Percentiles rank a stretch among this genome's conserved stretches.
phyloP scores from a whole-genome alignment of 495 filamentous ascomycete species.

The Penicillium arizonense region DNA sequence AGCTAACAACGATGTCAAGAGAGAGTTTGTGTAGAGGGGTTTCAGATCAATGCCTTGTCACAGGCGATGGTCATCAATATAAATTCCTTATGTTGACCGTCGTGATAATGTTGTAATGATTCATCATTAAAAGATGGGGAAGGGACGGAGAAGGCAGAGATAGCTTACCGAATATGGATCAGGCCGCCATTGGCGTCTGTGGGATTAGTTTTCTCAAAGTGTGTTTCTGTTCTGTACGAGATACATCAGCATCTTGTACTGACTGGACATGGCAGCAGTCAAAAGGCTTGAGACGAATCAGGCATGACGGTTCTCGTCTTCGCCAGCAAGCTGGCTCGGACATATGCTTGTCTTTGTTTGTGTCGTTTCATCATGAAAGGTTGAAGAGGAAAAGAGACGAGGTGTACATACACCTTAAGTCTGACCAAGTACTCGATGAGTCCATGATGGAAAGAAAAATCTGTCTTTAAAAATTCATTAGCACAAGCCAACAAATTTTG shows the following conservation, averaged over 20 bases:
- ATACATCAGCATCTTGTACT: conserved; percentile 31
- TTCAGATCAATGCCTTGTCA: conserved; percentile 81
- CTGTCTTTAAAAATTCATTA: conserved; percentile 23
- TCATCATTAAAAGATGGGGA: conserved; percentile 64
- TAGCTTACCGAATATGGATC: conserved; percentile 19
- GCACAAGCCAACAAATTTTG: conserved; percentile 16
- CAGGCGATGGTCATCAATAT: conserved; percentile 87
- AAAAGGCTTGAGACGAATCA: conserved; percentile 35
- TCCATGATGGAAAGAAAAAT: conserved; percentile 1
- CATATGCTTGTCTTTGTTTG: conserved; percentile 59
- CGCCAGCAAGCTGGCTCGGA: conserved; percentile 48
- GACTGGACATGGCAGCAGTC: conserved; percentile 15
- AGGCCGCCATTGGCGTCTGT: conserved; percentile 5
- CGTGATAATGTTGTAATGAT: conserved; percentile 77
- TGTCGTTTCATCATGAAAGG: conserved; percentile 51
- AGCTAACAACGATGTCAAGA: conserved; percentile 13
- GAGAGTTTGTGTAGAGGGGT: conserved; percentile 16
- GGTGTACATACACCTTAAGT: conserved; percentile 35
- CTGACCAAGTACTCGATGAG: not conserved
- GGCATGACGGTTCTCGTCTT: conserved; percentile 52
- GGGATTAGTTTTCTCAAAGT: not conserved
- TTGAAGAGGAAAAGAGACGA: conserved; percentile 6
- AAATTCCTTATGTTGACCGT: conserved; percentile 90
- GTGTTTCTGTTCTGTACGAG: conserved; percentile 13
- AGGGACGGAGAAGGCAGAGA: conserved; percentile 4